These are phyloP conservation scores for Cyberlindnera mrakii DNA, from an alignment of 805 yeast genomes.

Conservation along the genomic window DNA sequence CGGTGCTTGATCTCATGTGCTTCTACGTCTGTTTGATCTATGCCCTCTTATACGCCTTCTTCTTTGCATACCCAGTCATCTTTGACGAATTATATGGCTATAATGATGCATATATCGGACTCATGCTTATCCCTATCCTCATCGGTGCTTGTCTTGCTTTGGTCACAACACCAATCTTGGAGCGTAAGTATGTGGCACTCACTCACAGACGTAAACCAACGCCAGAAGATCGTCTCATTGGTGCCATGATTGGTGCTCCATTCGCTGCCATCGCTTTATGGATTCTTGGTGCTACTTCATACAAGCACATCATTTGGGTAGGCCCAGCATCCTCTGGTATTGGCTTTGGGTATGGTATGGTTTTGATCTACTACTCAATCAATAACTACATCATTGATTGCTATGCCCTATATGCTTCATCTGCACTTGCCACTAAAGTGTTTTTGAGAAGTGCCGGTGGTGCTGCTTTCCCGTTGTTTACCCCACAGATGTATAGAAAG, in stretches of 20 bases:
- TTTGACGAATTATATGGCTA: slow-evolving; percentile 72
- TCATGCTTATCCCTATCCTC: slow-evolving; percentile 85
- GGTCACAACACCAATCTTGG: slow-evolving; percentile 68
- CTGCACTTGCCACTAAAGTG: slow-evolving; percentile 77
- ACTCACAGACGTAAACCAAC: slow-evolving; percentile 51
- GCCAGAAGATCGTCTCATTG: slow-evolving; percentile 76
- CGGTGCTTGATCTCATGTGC: slow-evolving; percentile 79
- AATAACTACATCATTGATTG: slow-evolving; percentile 87
- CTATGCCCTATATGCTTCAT: slow-evolving; percentile 74
- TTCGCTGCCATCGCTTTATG: slow-evolving; percentile 77
- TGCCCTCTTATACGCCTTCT: slow-evolving; percentile 86
- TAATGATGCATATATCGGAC: slow-evolving; percentile 72
- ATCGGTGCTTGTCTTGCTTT: slow-evolving; percentile 80
- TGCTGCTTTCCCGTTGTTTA: slow-evolving; percentile 78
- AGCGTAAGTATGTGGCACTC: slow-evolving; percentile 49
- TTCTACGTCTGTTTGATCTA: slow-evolving; percentile 83
- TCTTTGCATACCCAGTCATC: slow-evolving; percentile 92
- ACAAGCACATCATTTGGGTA: slow-evolving; percentile 68
- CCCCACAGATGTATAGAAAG: slow-evolving; percentile 73
- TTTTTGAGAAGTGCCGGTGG: slow-evolving; percentile 79
- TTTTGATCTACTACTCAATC: slow-evolving; percentile 68
- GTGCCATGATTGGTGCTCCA: slow-evolving; percentile 80
- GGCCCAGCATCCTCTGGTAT: slow-evolving; percentile 76
- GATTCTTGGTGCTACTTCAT: slow-evolving; percentile 76
- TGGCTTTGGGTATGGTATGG: slow-evolving; percentile 74